Evolutionary conservation across 805 yeast species (phyloP), one percentile per base, ranked within the genome.

Genomic region (Candida khao-thaluensis): DNA sequence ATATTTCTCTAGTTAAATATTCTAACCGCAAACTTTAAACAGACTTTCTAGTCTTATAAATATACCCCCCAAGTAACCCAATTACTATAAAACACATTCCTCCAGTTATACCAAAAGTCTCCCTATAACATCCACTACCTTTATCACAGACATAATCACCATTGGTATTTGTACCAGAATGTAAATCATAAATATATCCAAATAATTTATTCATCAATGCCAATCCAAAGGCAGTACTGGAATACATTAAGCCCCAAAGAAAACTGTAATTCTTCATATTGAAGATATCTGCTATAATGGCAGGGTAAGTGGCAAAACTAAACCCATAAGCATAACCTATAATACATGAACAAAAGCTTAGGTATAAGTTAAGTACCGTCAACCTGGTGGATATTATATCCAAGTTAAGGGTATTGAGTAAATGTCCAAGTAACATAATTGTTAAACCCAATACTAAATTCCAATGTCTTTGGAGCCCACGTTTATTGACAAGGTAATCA

Each of bases 291-390:
- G 67, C 50, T 11, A 60, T 45, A 12, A 62, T 62, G 7, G 60
- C 65, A 2, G 68, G 68, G 37, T 55, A 62, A 38, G 62, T 48
- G 2, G 67, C 51, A 39, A 62, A 62, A 34, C 59, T 49, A 35
- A 62, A 62, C 3, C 68, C 68, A 44, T 62, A 62, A 7, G 66
- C 60, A 31, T 50, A 62, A 1, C 68, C 68, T 28, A 62, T 57
- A 17, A 56, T 31, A 37, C 52, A 45, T 3, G 67, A 60, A 7
- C 51, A 48, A 10, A 55, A 37, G 49, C 51, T 43, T n/a, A 62
- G 41, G 15, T 43, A 47, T 4, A 45, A 32, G 29, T 59, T 56
- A 9, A 50, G 51, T 3, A 37, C 29, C 3, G 35, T 12, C 21
- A 59, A 40, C 8, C 35, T 35, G 17, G 38, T 14, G 17, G 47